Evolutionary conservation across 2,329 filamentous ascomycete species (phyloP).

Genomic region (Calonectria honghensis): DNA sequence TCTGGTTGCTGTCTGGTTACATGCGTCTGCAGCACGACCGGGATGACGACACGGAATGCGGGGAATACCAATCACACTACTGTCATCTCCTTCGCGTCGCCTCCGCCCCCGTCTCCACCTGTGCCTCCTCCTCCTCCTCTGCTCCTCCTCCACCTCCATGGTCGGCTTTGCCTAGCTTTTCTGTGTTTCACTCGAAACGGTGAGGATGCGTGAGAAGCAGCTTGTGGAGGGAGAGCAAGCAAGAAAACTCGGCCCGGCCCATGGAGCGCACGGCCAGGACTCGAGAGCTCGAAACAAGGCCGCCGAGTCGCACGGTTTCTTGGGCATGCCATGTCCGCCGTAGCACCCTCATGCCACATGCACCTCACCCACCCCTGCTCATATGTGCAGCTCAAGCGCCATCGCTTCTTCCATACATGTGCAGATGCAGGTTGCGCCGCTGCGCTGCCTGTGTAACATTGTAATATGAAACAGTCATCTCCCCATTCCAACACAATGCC

Average conservation of each 20-base stretch:
- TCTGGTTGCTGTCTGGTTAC: conserved; percentile 52
- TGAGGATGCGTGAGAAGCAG: background rate
- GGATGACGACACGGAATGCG: conserved; percentile 61
- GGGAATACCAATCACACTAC: conserved; percentile 51
- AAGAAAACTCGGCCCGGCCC: background rate
- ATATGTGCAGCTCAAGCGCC: conserved; percentile 33
- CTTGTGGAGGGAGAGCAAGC: background rate
- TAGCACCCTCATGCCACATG: conserved; percentile 21
- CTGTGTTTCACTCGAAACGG: conserved; percentile 14
- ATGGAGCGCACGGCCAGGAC: conserved; percentile 17
- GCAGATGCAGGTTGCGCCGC: conserved; percentile 28
- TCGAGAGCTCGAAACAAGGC: conserved; percentile 12
- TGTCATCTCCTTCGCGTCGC: conserved; percentile 25
- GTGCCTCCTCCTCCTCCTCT: conserved; percentile 14
- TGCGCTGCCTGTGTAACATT: conserved; percentile 32
- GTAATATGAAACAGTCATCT: conserved; percentile 10
- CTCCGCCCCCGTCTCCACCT: conserved; percentile 24
- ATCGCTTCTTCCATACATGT: conserved; percentile 24
- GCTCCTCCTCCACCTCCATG: background rate
- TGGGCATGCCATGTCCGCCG: background rate
- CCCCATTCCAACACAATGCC: conserved; percentile 32
- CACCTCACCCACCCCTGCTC: conserved; percentile 24
- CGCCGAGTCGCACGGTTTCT: conserved; percentile 21
- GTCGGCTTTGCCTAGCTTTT: background rate
- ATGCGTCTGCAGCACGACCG: conserved; percentile 52